Base-by-base conservation (phyloP, 192 early-diverging fungal genomes). In the Podila epicladia region DNA sequence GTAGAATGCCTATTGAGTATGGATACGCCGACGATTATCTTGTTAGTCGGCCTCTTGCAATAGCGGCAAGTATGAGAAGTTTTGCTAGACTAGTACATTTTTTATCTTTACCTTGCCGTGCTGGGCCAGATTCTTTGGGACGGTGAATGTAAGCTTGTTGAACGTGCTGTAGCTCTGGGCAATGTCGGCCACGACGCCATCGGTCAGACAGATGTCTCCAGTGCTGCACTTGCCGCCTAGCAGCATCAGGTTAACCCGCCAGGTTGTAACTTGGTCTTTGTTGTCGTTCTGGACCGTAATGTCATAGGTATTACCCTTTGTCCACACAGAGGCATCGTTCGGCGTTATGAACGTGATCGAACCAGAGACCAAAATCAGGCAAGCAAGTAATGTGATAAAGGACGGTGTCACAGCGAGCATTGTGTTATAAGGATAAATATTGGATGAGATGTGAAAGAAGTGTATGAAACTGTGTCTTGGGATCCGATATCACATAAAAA, bases 161-260 rank as follows among this genome's bases (percentile, higher is more conserved):
- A 57, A 32, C 35, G 62, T 45, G 50, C 13, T 58, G 22, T 65
- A 64, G 12, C 33, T 29, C n/a, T 69, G 35, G 5, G 67, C 50
- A 13, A 75, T 75, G 13, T 55, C 17, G n/a, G 62, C 67, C 6
- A 69, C 73, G 31, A 69, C 9, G 0, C 73, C 73, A 24, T 75
- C 67, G 11, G 68, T 66, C 11, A 75, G 26, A 37, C 73, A 69
- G 31, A 75, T 64, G 15, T 24, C 62, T 11, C 13, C 69, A 62
- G 2, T 2, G 53, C 53, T 55, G 41, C 73, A 75, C 53, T 64
- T 50, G 15, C 31, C 73, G 9, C 73, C 73, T 12, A 75, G 20
- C 11, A 75, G 31, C 26, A 75, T 51, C 9, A 75, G 41, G n/a
- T 64, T 67, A 20, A 75, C 73, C 15, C 64, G 66, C 73, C 73